Base-by-base conservation (phyloP, 2,329 filamentous ascomycete genomes). In the Verticillium nonalfalfae region DNA sequence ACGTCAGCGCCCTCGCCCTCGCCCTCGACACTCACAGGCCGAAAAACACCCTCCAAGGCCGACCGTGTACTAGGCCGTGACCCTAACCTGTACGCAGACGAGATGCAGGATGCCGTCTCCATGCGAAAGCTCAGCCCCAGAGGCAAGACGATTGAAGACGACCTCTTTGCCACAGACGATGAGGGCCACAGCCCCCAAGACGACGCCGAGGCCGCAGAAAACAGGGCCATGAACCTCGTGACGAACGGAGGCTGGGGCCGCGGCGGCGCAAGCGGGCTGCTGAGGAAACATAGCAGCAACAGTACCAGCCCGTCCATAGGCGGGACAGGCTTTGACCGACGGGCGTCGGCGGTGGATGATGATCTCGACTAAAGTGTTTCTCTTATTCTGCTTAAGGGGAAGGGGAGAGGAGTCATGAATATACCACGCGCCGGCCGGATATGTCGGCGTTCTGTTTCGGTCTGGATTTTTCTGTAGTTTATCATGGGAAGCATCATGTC, bases 51-150 rank as follows among this genome's bases (percentile, higher is more conserved):
- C 13, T 84, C 81, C 68, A 86, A 86, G 67, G 84, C 84, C 6
- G 84, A 86, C 67, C 79, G 83, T 35, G 74, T 86, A 2, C 76
- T 86, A 1, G 84, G 84, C 39, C 79, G 84, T 4, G 83, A 85
- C 62, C 82, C 83, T 11, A 81, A 79, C 66, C 70, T 83, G 14
- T 85, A 85, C 66, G 78, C 75, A 10, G 82, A 86, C 65, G 75
- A 75, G 52, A 75, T 77, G 57, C 71, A 76, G 34, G 71, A 69
- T 45, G 72, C 75, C 36, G 73, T 80, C 57, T 75, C 77, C 1
- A 75, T 85, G 76, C 75, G 74, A 31, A 77, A 79, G 3, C 74
- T 84, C 14, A 82, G 76, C 64, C 75, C 76, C 1, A 71, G 74
- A 11, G 82, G 82, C 13, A 74, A 74, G 57, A 75, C 75, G 13